Percentiles rank a stretch among this genome's conserved stretches.
Conservation (phyloP, 495 filamentous ascomycete genomes). For the Astrocystis sublimbata region DNA sequence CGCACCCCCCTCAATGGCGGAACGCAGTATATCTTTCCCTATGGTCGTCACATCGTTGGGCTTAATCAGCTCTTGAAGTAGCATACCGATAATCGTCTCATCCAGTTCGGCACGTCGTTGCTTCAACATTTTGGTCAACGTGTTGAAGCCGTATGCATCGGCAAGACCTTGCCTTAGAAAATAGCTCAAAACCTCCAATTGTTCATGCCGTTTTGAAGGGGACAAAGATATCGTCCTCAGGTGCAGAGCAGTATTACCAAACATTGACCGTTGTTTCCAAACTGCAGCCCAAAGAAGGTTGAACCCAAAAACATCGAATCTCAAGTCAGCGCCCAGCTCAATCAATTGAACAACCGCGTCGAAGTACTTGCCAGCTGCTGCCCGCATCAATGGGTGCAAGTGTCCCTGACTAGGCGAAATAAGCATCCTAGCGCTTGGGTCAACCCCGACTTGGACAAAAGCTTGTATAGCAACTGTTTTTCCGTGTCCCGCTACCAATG, state of each 20-base stretch:
- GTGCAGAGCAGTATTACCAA: too few species aligned
- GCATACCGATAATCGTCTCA: not conserved
- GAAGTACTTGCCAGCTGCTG: not conserved
- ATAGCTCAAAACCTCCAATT: not conserved
- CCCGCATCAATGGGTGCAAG: constrained; percentile 1
- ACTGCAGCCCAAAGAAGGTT: not conserved
- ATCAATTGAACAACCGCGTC: not conserved
- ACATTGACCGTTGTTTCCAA: not conserved
- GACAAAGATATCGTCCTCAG: too few species aligned
- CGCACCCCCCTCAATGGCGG: not conserved
- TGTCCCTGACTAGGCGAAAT: not conserved
- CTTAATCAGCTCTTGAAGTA: not conserved
- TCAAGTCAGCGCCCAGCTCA: not conserved
- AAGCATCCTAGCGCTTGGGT: not conserved
- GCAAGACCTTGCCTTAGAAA: not conserved
- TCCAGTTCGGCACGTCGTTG: not conserved
- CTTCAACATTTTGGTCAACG: not conserved
- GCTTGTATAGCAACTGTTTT: not conserved
- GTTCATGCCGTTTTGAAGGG: not conserved
- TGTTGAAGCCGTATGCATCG: not conserved
- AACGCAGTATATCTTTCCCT: not conserved
- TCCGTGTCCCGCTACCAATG: not conserved
- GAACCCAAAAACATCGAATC: not conserved
- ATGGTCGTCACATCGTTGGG: not conserved
- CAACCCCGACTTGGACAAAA: not conserved